These are phyloP conservation scores for Flueggea neowawraea DNA, from an alignment of 441 rosid species.

Conservation along the genomic window DNA sequence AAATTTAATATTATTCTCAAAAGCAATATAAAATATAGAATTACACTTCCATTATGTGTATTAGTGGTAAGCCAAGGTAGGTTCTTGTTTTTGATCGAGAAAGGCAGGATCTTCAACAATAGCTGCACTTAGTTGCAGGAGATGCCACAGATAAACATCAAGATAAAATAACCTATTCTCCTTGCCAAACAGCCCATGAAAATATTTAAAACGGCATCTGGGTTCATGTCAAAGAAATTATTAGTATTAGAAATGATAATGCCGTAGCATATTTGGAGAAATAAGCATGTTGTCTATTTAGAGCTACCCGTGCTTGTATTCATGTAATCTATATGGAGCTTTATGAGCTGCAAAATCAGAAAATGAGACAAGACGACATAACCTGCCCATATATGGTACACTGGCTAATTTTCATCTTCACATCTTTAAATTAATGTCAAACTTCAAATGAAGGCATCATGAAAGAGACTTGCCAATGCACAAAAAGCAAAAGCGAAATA, in stretches of 20 bases:
- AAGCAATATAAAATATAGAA: too few relatives aligned
- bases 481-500: not conserved
- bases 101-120: slow-evolving; percentile 15
- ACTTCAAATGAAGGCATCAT: not conserved
- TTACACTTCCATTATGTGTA: too few relatives aligned
- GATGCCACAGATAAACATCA: not conserved
- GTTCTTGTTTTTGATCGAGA: too few relatives aligned
- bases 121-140: not conserved
- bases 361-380: slow-evolving; percentile 15
- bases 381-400: slow-evolving; percentile 10
- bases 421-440: slow-evolving; percentile 24
- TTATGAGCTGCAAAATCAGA: not conserved
- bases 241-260: too few relatives aligned
- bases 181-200: slow-evolving; percentile 7
- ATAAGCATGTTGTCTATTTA: too few relatives aligned
- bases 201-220: slow-evolving; percentile 19
- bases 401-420: slow-evolving; percentile 16
- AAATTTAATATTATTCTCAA: too few relatives aligned
- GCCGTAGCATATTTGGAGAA: too few relatives aligned
- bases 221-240: not conserved
- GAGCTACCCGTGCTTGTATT: too few relatives aligned
- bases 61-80: too few relatives aligned
- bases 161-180: slow-evolving; percentile 6
- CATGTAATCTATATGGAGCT: too few relatives aligned
- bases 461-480: slow-evolving; percentile 8